A percentile compares a stretch with the other conserved stretches of the same genome.
These are phyloP conservation scores for Fusarium robinianum DNA, from an alignment of 2,329 filamentous ascomycete species.

Conservation along the genomic window DNA sequence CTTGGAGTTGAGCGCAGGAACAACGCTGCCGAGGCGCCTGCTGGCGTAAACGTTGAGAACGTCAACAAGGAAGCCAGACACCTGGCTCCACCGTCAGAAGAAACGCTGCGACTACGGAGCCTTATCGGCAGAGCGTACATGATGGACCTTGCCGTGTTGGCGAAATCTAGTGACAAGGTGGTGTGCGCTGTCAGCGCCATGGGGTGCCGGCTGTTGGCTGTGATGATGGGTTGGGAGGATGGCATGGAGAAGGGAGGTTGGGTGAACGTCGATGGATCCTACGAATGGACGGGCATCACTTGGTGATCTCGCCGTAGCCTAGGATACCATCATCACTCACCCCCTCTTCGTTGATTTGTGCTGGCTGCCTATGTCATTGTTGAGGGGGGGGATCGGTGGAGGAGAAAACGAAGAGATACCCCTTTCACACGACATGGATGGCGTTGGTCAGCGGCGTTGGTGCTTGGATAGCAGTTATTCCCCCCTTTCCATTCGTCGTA, in stretches of 20 bases:
- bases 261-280: conserved; percentile 78
- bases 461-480: conserved; percentile 21
- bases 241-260: conserved; percentile 65
- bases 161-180: conserved; percentile 68
- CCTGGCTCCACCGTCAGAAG: conserved; percentile 46
- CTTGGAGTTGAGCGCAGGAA: conserved; percentile 59
- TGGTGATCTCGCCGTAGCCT: conserved; percentile 32
- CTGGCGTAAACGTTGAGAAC: conserved; percentile 31
- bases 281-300: conserved; percentile 60
- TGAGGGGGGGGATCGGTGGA: not conserved
- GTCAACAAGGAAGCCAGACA: conserved; percentile 33
- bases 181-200: conserved; percentile 77
- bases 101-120: conserved; percentile 70
- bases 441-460: conserved; percentile 26
- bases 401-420: conserved; percentile 9
- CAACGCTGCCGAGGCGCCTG: conserved; percentile 44
- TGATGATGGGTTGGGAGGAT: conserved; percentile 86
- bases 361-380: no score
- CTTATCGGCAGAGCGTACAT: conserved; percentile 80
- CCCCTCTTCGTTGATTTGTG: conserved; percentile 3
- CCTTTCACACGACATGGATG: conserved; percentile 15
- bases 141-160: conserved; percentile 77
- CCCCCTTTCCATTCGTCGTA: conserved; percentile 6
- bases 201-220: conserved; percentile 74
- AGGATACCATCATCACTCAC: not conserved